Conservation (phyloP, 1,139 yeast species). For the Lipomyces yarrowii region DNA sequence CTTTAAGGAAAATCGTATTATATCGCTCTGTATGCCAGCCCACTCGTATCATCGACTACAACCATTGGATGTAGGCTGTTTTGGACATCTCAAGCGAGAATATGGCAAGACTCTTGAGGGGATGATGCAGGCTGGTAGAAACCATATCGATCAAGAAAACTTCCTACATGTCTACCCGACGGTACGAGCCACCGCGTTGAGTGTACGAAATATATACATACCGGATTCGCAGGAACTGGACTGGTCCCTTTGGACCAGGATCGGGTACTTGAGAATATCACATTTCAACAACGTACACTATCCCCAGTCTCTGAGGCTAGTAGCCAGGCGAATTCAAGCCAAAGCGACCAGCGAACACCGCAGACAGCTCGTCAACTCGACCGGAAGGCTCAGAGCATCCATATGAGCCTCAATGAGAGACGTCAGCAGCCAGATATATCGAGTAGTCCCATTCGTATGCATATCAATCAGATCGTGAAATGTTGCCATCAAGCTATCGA, state of each 20-base stretch:
- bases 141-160: neutral
- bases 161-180: neutral
- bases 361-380: neutral
- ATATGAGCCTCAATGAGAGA: neutral
- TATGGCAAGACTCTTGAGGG: neutral
- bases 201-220: neutral
- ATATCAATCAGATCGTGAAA: neutral
- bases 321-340: neutral
- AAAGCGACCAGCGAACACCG: neutral
- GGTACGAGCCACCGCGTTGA: neutral
- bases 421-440: neutral
- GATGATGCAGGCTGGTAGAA: neutral
- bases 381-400: neutral
- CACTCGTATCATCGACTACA: slow-evolving; percentile 14
- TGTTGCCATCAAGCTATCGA: neutral
- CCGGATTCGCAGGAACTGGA: neutral
- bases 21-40: slow-evolving; percentile 11
- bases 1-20: slow-evolving; percentile 7
- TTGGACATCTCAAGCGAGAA: slow-evolving; percentile 9
- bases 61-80: slow-evolving; percentile 15
- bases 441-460: neutral
- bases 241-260: neutral
- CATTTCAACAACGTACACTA: neutral
- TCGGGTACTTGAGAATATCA: neutral
- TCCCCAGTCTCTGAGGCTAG: neutral